Conservation (phyloP, 805 yeast species). For the Ogataea trehalophila region DNA sequence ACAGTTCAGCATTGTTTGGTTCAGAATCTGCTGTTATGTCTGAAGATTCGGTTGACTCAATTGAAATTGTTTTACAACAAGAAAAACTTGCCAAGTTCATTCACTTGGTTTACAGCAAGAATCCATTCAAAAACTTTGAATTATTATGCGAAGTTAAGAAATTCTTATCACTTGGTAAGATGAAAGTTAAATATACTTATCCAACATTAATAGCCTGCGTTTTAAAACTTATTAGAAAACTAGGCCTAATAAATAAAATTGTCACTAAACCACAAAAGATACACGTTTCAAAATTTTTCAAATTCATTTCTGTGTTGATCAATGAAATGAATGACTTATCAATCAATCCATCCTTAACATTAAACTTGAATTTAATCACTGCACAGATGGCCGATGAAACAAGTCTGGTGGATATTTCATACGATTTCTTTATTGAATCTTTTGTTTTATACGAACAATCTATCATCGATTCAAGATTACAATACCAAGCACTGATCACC, state of each 20-base stretch:
- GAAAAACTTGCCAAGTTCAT: conserved; percentile 66
- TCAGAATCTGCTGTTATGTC: conserved; percentile 13
- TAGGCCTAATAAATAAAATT: conserved; percentile 26
- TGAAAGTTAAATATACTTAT: conserved; percentile 58
- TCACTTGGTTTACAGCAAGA: conserved; percentile 53
- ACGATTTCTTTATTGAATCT: conserved; percentile 86
- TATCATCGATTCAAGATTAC: conserved; percentile 43
- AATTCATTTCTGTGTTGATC: conserved; percentile 63
- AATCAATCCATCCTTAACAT: conserved; percentile 26
- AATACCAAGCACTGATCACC: conserved; percentile 43
- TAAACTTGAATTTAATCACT: conserved; percentile 55
- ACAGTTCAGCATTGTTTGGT: conserved; percentile 25
- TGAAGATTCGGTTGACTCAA: conserved; percentile 24
- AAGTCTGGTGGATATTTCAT: conserved; percentile 63
- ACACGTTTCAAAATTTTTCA: conserved; percentile 44
- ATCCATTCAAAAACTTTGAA: conserved; percentile 41
- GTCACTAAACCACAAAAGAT: conserved; percentile 19
- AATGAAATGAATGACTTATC: conserved; percentile 54
- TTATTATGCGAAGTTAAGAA: conserved; percentile 42
- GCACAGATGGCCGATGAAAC: conserved; percentile 81
- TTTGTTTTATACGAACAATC: conserved; percentile 76
- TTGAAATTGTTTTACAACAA: conserved; percentile 41
- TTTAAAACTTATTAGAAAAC: conserved; percentile 53
- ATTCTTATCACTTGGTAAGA: conserved; percentile 49
- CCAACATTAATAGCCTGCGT: conserved; percentile 69